These are phyloP conservation scores for Lactarius pseudohatsudake DNA, from an alignment of 768 basidiomycete genomes.

Conservation along the genomic window DNA sequence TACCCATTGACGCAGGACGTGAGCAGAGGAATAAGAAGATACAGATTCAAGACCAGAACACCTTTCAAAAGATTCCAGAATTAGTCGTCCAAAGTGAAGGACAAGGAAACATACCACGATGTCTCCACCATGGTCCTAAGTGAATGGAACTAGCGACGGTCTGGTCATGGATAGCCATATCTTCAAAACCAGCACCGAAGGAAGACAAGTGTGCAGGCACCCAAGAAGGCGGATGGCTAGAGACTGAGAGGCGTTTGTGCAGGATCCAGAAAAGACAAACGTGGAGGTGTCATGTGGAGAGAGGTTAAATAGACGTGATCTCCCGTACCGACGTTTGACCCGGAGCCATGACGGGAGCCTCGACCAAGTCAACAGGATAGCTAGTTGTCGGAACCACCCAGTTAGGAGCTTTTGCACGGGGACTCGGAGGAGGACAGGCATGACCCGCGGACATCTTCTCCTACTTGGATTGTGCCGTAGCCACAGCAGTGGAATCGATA, in stretches of 20 bases:
- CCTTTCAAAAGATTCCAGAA: slow-evolving; percentile 38
- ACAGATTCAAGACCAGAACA: slow-evolving; percentile 57
- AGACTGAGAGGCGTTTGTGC: neutral
- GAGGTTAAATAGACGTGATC: neutral
- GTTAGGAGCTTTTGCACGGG: neutral
- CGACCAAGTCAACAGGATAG: neutral
- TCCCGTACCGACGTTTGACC: neutral
- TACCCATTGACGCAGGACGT: slow-evolving; percentile 67
- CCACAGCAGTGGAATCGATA: neutral
- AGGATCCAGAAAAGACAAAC: neutral
- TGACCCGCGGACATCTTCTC: slow-evolving; percentile 17
- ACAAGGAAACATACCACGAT: slow-evolving; percentile 45
- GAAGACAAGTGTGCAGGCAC: neutral
- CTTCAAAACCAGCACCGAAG: slow-evolving; percentile 7
- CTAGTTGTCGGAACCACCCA: neutral
- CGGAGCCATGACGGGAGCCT: neutral
- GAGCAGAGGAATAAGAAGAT: slow-evolving; percentile 60
- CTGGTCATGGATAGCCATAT: slow-evolving; percentile 44
- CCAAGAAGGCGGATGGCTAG: neutral
- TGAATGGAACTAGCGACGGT: slow-evolving; percentile 61
- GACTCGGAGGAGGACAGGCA: neutral
- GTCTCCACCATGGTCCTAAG: slow-evolving; percentile 59
- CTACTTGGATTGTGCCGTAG: slow-evolving; percentile 7
- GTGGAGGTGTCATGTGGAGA: neutral
- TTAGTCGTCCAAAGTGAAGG: neutral